phyloP scores from a whole-genome alignment of 257 asterid genomes.

The Nicotiana sylvestris region DNA sequence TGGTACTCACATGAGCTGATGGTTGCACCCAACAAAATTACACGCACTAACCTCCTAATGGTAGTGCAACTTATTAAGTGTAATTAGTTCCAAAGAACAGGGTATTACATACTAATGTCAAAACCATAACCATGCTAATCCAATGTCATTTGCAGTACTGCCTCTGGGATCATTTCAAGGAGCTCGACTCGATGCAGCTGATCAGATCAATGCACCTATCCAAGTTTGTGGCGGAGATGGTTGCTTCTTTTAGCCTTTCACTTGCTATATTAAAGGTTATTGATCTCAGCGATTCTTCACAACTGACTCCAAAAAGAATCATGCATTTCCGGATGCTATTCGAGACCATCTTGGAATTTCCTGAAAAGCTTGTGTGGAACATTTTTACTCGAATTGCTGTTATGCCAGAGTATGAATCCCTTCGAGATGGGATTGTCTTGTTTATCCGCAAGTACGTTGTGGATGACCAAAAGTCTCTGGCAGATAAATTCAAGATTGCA shows the following conservation, averaged over 20 bases:
- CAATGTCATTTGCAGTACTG: constrained; percentile 51
- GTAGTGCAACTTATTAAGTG: background rate
- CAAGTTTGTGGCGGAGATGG: constrained; percentile 74
- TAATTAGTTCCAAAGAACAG: background rate
- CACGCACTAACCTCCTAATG: background rate
- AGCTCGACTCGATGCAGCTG: constrained; percentile 72
- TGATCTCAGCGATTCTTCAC: constrained; percentile 48
- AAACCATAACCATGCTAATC: background rate
- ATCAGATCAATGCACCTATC: constrained; percentile 83
- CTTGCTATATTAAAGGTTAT: constrained; percentile 71
- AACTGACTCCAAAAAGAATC: constrained; percentile 59
- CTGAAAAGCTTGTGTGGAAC: constrained; percentile 75
- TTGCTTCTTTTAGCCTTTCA: constrained; percentile 65
- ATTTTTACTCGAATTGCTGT: constrained; percentile 75
- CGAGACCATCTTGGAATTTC: constrained; percentile 57
- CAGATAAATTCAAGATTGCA: constrained; percentile 54
- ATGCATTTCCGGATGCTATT: constrained; percentile 90
- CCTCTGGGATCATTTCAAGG: constrained; percentile 94
- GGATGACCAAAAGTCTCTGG: constrained; percentile 29
- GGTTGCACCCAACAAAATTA: background rate
- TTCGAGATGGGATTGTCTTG: constrained; percentile 63
- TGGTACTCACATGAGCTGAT: background rate
- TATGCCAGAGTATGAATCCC: constrained; percentile 63
- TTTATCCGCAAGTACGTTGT: constrained; percentile 62
- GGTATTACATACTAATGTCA: background rate